Evolutionary conservation across 202 grass and related monocot genomes (phyloP).

Genomic region (Setaria italica): DNA sequence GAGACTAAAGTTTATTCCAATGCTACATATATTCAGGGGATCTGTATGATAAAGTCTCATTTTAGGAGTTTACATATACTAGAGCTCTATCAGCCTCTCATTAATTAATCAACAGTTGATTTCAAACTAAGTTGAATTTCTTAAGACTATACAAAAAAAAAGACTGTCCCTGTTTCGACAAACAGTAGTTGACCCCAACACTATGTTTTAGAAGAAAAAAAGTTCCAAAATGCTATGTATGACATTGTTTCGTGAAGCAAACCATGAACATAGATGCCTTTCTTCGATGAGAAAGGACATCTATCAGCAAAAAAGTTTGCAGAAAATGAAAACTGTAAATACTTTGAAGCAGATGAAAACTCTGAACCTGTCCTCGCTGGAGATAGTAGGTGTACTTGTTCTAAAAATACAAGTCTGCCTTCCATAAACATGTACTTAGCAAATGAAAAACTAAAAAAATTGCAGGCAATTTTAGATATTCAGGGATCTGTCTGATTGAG

Average conservation of each 20-base stretch:
- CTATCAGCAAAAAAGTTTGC: conserved; percentile 35
- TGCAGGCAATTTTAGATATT: background rate
- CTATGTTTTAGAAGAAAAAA: background rate
- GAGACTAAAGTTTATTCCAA: conserved; percentile 16
- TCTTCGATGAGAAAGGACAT: background rate
- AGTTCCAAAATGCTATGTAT: background rate
- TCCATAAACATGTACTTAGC: background rate
- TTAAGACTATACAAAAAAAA: background rate
- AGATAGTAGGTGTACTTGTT: background rate
- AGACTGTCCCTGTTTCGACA: background rate
- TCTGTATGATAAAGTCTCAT: background rate
- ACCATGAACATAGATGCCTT: background rate
- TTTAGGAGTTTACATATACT: conserved; percentile 9
- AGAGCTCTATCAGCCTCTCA: background rate
- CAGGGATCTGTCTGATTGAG: background rate
- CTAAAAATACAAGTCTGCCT: background rate
- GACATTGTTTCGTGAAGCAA: conserved; percentile 9
- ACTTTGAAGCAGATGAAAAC: background rate
- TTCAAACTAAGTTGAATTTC: background rate
- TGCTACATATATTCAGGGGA: background rate
- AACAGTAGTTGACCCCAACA: background rate
- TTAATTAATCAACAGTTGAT: background rate
- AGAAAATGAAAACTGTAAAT: background rate
- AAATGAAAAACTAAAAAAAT: background rate
- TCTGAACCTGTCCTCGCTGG: background rate